Evolutionary conservation across 179 eudicot species (phyloP), one percentile per base, ranked within the genome.

Genomic region (Gypsophila paniculata): DNA sequence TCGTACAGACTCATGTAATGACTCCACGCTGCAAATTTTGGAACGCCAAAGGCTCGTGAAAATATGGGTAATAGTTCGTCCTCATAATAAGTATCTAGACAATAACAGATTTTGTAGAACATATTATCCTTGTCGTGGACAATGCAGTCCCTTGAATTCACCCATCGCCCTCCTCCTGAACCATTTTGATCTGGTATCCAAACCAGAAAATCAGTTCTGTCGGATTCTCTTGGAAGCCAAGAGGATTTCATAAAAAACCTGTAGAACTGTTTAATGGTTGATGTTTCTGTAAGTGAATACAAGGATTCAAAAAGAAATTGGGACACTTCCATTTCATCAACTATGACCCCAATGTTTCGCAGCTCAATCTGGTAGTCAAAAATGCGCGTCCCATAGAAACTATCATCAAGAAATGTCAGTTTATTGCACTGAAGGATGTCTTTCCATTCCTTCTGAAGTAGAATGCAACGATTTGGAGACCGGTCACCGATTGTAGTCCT

Each of bases 351-450:
- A 36, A 79, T 74, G 38, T 21, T 52, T 74, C 57, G 42, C 22
- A 82, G 67, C 59, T 70, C 75, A 46, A 68, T 55, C 17, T 29
- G 9, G 52, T 71, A 66, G 5, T 18, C 49, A 70, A 64, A 34
- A 23, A 70, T 74, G 12, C 54, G 42, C 14, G 36, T 68, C 25
- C 81, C 81, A 79, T 82, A 82, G 69, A 66, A 74, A 14, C 6
- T 23, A 6, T 74, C 75, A 74, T 79, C 83, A 25, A 82, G 51
- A 66, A 71, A 76, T 29, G 78, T 78, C 21, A 71, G 69, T 69
- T 76, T 82, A 9, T 63, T 36, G 29, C 14, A 58, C 58, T 82
- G 72, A 23, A 82, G 66, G 44, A 59, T 32, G 12, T 38, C 70
- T 13, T 69, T 78, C 84, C 81, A 78, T 42, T 74, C 65, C 2